Base-by-base conservation (phyloP, 1,284 basidiomycete species). In the Ustilago lituana region DNA sequence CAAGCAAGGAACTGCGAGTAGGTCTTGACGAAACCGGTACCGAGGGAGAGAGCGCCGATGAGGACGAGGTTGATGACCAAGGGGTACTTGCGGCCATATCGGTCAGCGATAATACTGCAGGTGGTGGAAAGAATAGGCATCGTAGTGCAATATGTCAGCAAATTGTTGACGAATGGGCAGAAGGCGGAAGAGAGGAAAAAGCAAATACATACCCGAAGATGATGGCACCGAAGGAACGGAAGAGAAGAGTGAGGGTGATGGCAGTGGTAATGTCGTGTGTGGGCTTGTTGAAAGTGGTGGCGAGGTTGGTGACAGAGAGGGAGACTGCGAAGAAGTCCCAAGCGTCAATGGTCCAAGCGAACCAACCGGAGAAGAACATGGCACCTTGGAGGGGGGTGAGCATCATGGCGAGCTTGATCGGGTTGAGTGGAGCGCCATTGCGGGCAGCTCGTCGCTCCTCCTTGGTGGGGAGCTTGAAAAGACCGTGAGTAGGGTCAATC, bases 41-140 rank as follows among this genome's bases (percentile, higher is more conserved):
- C 91, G 15, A 98, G 87, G 72, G 93, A 89, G 58, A 96, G 87
- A 10, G 87, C 83, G 6, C 64, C 71, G 44, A 78, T 79, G 52
- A 73, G 48, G 46, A 82, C 1, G 20, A 84, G 84, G 82, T 96
- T 96, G 76, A 80, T 36, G 14, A 67, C 88, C 3, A 97, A 85
- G 1, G 94, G 93, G 91, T 92, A 98, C 85, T 94, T 94, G 39
- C 94, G 88, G 3, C 94, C 94, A 81, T 87, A 95, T 9, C 94
- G 87, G 39, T 81, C 79, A 0, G 77, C 71, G n/a, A 76, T 11
- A 9, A 79, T 20, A 29, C 50, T 33, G 43, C 37, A 51, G 6
- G 27, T 12, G 12, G 12, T 7, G 27, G n/a, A n/a, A n/a, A n/a
- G n/a, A n/a, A n/a, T n/a, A n/a, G n/a, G n/a, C n/a, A n/a, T n/a